Evolutionary conservation across 2,329 filamentous ascomycete species (phyloP), one percentile per base, ranked within the genome.

Genomic region (Ascosphaera pollenicola): DNA sequence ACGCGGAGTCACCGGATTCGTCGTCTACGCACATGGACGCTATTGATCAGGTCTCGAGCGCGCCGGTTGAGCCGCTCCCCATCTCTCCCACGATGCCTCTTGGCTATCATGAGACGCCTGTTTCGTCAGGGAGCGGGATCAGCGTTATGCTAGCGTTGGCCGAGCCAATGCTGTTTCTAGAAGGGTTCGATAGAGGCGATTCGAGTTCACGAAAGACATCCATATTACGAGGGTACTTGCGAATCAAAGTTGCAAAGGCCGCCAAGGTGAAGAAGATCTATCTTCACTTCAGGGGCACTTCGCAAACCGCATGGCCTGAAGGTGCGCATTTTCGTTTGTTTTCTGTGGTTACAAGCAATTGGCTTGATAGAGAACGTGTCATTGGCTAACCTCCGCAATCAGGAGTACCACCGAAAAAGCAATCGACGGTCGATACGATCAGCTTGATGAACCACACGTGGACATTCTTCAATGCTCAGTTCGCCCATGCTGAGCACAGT

Each of bases 241-340:
- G 81, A 49, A 55, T 98, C 31, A 77, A 77, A 43, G 70, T 95
- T 10, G 76, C 79, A 36, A 95, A 95, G 54, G 79, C 81, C 46
- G 74, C 84, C 36, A 98, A 98, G 59, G 75, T 98, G 47, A 94
- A 93, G 62, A 78, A 82, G 3, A 71, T 98, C 17, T 84, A 79
- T 4, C 65, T 98, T 39, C 87, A 81, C 49, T 80, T 98, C 48
- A 71, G 76, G 32, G 89, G 87, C 21, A 78, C 75, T 52, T 82
- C 84, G 2, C 72, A 78, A 45, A 95, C 89, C 1, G 84, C 93
- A 52, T 98, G 89, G 89, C 87, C 89, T 13, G 89, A 95, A 62
- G 83, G 73, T 70, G 52, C 41, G 46, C 40, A 36, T 26, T 6
- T n/a, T n/a, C n/a, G n/a, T n/a, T n/a, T n/a, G n/a, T n/a, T n/a